These are phyloP conservation scores for Xylariaceae sp. DNA, from an alignment of 2,329 filamentous ascomycete species.

Conservation along the genomic window DNA sequence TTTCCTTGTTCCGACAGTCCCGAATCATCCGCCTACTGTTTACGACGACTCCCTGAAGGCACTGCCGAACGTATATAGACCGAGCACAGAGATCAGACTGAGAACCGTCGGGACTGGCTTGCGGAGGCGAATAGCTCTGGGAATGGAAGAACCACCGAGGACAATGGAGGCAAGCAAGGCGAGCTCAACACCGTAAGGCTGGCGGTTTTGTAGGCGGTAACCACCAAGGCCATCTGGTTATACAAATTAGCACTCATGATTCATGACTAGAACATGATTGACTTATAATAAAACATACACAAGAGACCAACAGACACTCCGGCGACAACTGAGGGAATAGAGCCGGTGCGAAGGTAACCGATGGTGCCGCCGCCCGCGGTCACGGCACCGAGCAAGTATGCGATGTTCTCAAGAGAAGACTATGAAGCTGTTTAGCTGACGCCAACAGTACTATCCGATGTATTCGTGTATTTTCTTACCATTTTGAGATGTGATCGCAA, in stretches of 20 bases:
- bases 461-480: slow-evolving; percentile 16
- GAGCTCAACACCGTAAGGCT: slow-evolving; percentile 80
- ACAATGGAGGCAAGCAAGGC: slow-evolving; percentile 84
- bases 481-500: slow-evolving; percentile 14
- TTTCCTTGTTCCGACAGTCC: background rate
- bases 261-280: background rate
- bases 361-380: slow-evolving; percentile 83
- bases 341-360: slow-evolving; percentile 80
- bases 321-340: slow-evolving; percentile 78
- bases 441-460: background rate
- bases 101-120: slow-evolving; percentile 82
- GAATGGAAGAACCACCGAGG: slow-evolving; percentile 77
- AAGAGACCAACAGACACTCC: slow-evolving; percentile 73
- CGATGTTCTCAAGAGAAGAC: slow-evolving; percentile 51
- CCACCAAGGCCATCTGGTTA: slow-evolving; percentile 67
- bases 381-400: slow-evolving; percentile 71
- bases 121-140: slow-evolving; percentile 72
- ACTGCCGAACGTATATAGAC: slow-evolving; percentile 72
- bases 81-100: slow-evolving; percentile 72
- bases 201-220: slow-evolving; percentile 67
- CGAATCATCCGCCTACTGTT: slow-evolving; percentile 3
- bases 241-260: slow-evolving; percentile 9
- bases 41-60: slow-evolving; percentile 49
- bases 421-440: slow-evolving; percentile 19
- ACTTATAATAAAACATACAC: slow-evolving; percentile 40